Evolutionary conservation across 2,329 filamentous ascomycete genomes (phyloP).

Genomic region (Claviceps spartinae): DNA sequence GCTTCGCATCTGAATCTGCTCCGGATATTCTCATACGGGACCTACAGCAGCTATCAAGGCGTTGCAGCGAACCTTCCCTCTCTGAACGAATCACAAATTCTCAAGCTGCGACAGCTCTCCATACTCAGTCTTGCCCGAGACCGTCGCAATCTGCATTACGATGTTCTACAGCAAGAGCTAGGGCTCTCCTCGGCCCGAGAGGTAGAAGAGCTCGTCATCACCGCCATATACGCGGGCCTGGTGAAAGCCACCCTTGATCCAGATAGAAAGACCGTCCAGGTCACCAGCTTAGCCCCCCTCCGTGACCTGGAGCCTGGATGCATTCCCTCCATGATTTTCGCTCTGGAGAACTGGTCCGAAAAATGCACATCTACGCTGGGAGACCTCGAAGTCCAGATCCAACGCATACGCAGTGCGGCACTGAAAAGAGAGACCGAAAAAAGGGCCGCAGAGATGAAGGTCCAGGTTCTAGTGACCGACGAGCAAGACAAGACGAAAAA

Average conservation of each 20-base stretch:
- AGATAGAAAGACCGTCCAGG: slow-evolving; percentile 55
- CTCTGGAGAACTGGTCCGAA: slow-evolving; percentile 62
- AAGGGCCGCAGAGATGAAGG: slow-evolving; percentile 30
- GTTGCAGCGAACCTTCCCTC: slow-evolving; percentile 43
- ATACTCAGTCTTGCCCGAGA: slow-evolving; percentile 68
- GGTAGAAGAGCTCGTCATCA: slow-evolving; percentile 77
- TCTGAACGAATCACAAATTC: slow-evolving; percentile 57
- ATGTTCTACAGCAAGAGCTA: slow-evolving; percentile 50
- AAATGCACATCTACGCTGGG: slow-evolving; percentile 62
- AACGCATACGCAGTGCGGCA: slow-evolving; percentile 47
- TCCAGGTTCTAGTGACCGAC: slow-evolving; percentile 35
- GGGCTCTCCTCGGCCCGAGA: slow-evolving; percentile 52
- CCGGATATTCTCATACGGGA: slow-evolving; percentile 85
- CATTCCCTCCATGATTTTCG: slow-evolving; percentile 52
- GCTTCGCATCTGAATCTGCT: slow-evolving; percentile 55
- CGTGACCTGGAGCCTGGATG: slow-evolving; percentile 70
- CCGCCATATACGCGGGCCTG: slow-evolving; percentile 75
- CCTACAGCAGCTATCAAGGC: slow-evolving; percentile 57
- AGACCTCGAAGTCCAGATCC: slow-evolving; percentile 65
- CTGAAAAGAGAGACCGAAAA: slow-evolving; percentile 37
- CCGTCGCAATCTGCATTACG: slow-evolving; percentile 57
- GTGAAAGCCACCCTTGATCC: slow-evolving; percentile 76
- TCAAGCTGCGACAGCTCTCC: slow-evolving; percentile 84
- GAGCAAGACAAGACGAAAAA: slow-evolving; percentile 28
- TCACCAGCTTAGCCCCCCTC: slow-evolving; percentile 70